Conservation (phyloP, 2,329 filamentous ascomycete species). For the Cryphonectria radicalis region DNA sequence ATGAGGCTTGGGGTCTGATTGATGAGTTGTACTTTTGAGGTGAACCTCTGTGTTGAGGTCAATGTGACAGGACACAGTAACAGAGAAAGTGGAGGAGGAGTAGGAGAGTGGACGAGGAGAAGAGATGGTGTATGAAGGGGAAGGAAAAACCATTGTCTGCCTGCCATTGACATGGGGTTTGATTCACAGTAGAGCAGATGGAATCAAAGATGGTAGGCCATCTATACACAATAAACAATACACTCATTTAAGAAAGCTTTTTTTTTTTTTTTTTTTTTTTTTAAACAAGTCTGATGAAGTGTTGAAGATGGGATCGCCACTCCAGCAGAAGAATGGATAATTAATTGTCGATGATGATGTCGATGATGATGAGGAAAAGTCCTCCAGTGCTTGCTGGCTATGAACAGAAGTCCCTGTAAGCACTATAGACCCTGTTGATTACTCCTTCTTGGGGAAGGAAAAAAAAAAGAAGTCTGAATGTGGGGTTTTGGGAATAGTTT, state of each 20-base stretch:
- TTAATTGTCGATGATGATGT: background rate
- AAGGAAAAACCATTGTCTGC: background rate
- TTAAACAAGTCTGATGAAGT: background rate
- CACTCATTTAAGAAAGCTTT: background rate
- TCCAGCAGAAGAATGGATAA: too few relatives aligned
- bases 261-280: background rate
- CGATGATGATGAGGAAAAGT: too few relatives aligned
- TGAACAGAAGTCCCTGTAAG: background rate
- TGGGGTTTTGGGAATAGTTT: background rate
- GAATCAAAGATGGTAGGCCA: background rate
- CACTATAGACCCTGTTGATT: background rate
- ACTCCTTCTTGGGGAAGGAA: background rate
- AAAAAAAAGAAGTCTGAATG: background rate
- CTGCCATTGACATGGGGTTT: background rate
- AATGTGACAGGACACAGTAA: background rate
- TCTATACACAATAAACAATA: background rate
- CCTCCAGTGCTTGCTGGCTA: too few relatives aligned
- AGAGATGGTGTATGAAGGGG: too few relatives aligned
- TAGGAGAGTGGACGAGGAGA: background rate
- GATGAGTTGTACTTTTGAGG: background rate
- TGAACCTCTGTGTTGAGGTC: background rate
- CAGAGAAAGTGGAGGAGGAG: background rate
- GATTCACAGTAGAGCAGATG: background rate
- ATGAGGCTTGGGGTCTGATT: constrained; percentile 2
- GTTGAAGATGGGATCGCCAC: too few relatives aligned